Percentiles rank a stretch among this genome's conserved stretches.
phyloP scores from a whole-genome alignment of 768 basidiomycete genomes.

The Baorangia bicolor region DNA sequence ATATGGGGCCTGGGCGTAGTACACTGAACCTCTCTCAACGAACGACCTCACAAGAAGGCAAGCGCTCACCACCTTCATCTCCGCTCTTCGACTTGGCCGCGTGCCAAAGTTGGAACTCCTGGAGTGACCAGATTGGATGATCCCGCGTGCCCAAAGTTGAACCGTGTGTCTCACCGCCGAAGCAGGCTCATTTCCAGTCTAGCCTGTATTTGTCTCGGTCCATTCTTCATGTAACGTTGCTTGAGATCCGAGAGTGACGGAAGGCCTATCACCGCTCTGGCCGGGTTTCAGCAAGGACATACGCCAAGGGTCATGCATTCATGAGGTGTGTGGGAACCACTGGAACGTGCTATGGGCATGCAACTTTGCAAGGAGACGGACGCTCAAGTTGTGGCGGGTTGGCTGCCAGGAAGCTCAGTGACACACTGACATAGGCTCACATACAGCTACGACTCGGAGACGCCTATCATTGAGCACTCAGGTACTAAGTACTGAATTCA shows the following conservation, averaged over 20 bases:
- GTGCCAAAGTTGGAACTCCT: neutral
- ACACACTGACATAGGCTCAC: neutral
- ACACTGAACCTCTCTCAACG: neutral
- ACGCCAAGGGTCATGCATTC: too few species aligned
- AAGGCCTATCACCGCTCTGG: neutral
- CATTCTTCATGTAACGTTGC: neutral
- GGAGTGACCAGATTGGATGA: neutral
- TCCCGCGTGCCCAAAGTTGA: neutral
- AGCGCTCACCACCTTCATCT: neutral
- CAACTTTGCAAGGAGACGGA: neutral
- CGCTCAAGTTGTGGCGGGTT: neutral
- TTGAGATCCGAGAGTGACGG: neutral
- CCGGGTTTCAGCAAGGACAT: neutral
- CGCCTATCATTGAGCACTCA: neutral
- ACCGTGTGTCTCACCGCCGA: neutral
- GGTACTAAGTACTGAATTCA: neutral
- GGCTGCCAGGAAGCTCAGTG: neutral
- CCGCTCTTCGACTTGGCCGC: neutral
- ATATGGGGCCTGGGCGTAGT: too few species aligned
- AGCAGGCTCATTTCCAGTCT: neutral
- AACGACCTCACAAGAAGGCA: neutral
- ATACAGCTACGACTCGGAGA: neutral
- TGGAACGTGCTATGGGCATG: too few species aligned
- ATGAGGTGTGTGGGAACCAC: too few species aligned
- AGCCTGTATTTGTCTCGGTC: neutral